Evolutionary conservation across 108 stramenopile genomes (phyloP), one percentile per base, ranked within the genome.

Genomic region (Skeletonema marinoi): DNA sequence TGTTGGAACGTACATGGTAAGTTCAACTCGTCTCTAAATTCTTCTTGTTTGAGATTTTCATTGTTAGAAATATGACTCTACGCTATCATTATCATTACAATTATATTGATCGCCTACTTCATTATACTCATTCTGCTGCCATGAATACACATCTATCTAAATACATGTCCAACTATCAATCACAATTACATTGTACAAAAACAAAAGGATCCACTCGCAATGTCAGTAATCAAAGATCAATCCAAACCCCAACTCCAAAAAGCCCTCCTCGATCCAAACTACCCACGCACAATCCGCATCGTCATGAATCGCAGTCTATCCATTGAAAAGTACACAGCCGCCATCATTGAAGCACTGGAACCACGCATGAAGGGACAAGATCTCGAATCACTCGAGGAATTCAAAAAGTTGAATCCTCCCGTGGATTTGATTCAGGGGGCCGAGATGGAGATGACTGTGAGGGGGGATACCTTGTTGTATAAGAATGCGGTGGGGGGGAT

Each of bases 381-480:
- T 64, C 64, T 94, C 44, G 85, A 90, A 48, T 90, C 83, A 29
- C 73, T 96, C 17, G 96, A 93, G 9, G 92, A 93, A 51, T 96
- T 96, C 81, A 90, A 90, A 75, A 90, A 89, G 68, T 54, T 96
- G 29, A 93, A 90, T 71, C 96, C 93, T 36, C 74, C 78, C 0
- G 50, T 93, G n/a, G 93, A 96, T 68, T 74, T 96, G 71, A 70
- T 91, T 29, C 80, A 94, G 70, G 95, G 95, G 35, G 90, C 90
- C 6, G 96, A 94, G 68, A 91, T 96, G 79, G 90, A 90, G 70
- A 92, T 96, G 92, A 96, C 96, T 2, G 92, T 96, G 66, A 88
- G 92, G 4, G 96, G 96, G 6, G 89, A 94, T 77, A 86, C 83
- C 0, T 76, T 96, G 35, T 68, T 93, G 68, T 94, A 89, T 84